Evolutionary conservation across 352 stramenopile genomes (phyloP).

Genomic region (Peronosclerospora sorghi): DNA sequence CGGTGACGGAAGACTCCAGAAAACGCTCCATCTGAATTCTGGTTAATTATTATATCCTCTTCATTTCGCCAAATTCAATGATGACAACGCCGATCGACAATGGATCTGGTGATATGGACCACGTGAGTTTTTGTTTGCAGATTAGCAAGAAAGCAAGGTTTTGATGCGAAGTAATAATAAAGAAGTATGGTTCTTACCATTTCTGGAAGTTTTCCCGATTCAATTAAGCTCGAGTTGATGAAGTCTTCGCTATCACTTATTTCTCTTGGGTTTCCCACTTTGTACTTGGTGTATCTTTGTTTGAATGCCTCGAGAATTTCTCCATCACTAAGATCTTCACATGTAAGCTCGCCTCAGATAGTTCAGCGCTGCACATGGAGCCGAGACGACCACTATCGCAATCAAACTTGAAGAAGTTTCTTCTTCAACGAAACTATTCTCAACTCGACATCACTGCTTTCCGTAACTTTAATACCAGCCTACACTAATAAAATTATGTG

Average conservation of each 20-base stretch:
- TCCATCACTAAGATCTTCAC: conserved; percentile 47
- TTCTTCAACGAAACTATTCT: conserved; percentile 8
- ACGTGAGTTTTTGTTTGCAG: conserved; percentile 10
- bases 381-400: conserved; percentile 13
- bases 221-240: conserved; percentile 21
- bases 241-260: conserved; percentile 3
- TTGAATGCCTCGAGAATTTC: conserved; percentile 38
- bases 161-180: background rate
- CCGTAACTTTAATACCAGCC: background rate
- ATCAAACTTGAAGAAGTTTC: conserved; percentile 2
- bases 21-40: background rate
- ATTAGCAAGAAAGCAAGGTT: background rate
- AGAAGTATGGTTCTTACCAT: conserved; percentile 5
- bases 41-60: conserved; percentile 8
- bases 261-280: conserved; percentile 12
- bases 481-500: no score
- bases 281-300: conserved; percentile 14
- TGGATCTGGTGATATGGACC: conserved; percentile 12
- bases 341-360: conserved; percentile 32
- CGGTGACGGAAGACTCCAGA: conserved; percentile 4
- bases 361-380: conserved; percentile 25
- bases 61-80: conserved; percentile 24
- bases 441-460: conserved; percentile 5
- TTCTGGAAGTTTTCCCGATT: conserved; percentile 40
- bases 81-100: conserved; percentile 13